Evolutionary conservation across 805 yeast species (phyloP).

Genomic region (Lipomyces sp.): DNA sequence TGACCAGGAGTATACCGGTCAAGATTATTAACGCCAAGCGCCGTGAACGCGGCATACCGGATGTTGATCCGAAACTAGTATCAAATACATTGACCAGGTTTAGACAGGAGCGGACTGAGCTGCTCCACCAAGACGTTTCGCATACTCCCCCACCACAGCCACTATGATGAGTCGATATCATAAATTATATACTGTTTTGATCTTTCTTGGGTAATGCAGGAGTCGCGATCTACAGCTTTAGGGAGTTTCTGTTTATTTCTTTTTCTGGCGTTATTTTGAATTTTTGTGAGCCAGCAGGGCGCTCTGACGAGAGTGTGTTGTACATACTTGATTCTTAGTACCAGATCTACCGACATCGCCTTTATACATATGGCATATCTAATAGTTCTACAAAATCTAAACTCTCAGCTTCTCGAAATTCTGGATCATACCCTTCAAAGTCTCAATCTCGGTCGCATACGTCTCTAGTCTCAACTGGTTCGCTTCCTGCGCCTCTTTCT

Average conservation of each 20-base stretch:
- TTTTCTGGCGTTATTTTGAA: neutral
- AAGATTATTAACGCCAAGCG: constrained; percentile 32
- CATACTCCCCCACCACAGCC: neutral
- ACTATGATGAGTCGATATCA: neutral
- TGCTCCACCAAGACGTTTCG: constrained; percentile 1
- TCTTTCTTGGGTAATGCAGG: neutral
- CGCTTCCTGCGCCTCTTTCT: constrained; percentile 75
- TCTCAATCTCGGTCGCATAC: constrained; percentile 83
- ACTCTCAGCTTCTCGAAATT: constrained; percentile 81
- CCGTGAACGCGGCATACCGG: constrained; percentile 29
- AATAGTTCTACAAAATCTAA: constrained; percentile 13
- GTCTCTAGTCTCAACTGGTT: constrained; percentile 71
- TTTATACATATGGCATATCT: neutral
- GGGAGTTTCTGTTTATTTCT: neutral
- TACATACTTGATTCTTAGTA: neutral
- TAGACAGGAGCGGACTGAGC: constrained; percentile 16
- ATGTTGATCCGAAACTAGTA: constrained; percentile 34
- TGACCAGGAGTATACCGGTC: constrained; percentile 30
- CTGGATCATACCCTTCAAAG: constrained; percentile 81
- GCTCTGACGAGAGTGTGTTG: neutral
- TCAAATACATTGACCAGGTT: constrained; percentile 29
- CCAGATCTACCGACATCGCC: neutral
- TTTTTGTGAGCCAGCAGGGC: too few relatives aligned
- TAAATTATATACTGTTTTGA: neutral
- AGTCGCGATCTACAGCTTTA: neutral